Evolutionary conservation across 306 rosid genomes (phyloP), one percentile per base, ranked within the genome.

Genomic region (Carpinus viminea): DNA sequence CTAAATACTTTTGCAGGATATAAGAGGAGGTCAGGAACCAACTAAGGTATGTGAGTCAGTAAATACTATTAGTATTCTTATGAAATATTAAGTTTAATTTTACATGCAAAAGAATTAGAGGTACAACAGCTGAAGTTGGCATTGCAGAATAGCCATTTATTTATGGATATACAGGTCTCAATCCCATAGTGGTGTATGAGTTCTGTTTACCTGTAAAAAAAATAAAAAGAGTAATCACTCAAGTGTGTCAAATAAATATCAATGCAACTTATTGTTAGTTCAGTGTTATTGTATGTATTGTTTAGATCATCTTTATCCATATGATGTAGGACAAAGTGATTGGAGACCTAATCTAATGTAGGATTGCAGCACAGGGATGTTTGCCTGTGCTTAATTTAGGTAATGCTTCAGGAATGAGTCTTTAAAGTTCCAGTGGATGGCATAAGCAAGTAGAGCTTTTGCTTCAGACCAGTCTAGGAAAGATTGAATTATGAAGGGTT

Each of bases 11-110:
- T 59, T 79, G 81, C 86, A 87, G 92, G 86, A 80, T 77, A 61
- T 11, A 64, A 76, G 47, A 68, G 75, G 78, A 57, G 78, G 64
- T 38, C 85, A 88, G 64, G 83, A 82, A 53, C 83, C 90, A 74
- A 76, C 92, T 55, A 89, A 90, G 91, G 97, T 89, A 75, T 38
- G 75, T 61, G 1, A 53, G 73, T 71, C 15, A 34, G 45, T 12
- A n/a, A 24, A 48, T 56, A 54, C 46, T 52, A 16, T 57, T 12
- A 38, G 12, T 59, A 5, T 26, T 38, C 41, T 72, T 36, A n/a
- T 45, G 52, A 43, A 56, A 73, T 56, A 60, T 61, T 72, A 69
- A 55, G 78, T 53, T 65, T 57, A 26, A 21, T 28, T 17, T 36
- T 70, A 18, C 69, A 41, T 74, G 68, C 13, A n/a, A 21, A 43